A percentile compares a stretch with the other conserved stretches of the same genome.
Evolutionary conservation across 148 eudicot genomes (phyloP).

Genomic region (Hydrangea macrophylla): DNA sequence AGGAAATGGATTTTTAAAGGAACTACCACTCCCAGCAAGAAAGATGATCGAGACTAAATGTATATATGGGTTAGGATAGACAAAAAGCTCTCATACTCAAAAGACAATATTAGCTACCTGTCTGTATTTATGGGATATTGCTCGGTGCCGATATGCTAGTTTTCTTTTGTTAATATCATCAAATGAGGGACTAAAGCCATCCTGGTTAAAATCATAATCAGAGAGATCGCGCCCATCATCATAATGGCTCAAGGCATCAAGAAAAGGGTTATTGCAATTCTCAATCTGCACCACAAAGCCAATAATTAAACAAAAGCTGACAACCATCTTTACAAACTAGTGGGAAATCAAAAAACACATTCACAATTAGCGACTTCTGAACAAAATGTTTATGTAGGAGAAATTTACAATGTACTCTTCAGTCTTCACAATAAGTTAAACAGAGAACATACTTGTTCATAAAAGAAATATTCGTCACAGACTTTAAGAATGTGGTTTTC

Average conservation of each 20-base stretch:
- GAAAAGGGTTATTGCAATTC: slow-evolving; percentile 62
- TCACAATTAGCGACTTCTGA: background rate
- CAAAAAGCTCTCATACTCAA: background rate
- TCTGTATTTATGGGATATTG: slow-evolving; percentile 61
- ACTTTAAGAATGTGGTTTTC: slow-evolving; percentile 77
- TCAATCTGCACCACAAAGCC: slow-evolving; percentile 58
- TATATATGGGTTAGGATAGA: background rate
- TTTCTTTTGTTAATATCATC: slow-evolving; percentile 70
- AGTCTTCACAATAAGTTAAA: background rate
- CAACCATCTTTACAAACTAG: no score
- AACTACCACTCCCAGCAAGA: background rate
- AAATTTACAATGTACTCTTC: background rate
- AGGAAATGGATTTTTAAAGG: background rate
- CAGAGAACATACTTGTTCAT: slow-evolving; percentile 59
- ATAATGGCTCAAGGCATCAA: slow-evolving; percentile 51
- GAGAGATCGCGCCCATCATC: slow-evolving; percentile 83
- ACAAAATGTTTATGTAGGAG: background rate
- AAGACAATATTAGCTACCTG: slow-evolving; percentile 34
- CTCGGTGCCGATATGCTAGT: slow-evolving; percentile 73
- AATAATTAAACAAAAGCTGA: slow-evolving; percentile 6
- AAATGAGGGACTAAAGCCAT: slow-evolving; percentile 44
- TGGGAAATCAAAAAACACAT: background rate
- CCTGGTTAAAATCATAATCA: slow-evolving; percentile 65
- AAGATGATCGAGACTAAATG: background rate
- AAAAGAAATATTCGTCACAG: slow-evolving; percentile 79